Conservation (phyloP, 2,329 filamentous ascomycete species). For the Mycogone perniciosa region DNA sequence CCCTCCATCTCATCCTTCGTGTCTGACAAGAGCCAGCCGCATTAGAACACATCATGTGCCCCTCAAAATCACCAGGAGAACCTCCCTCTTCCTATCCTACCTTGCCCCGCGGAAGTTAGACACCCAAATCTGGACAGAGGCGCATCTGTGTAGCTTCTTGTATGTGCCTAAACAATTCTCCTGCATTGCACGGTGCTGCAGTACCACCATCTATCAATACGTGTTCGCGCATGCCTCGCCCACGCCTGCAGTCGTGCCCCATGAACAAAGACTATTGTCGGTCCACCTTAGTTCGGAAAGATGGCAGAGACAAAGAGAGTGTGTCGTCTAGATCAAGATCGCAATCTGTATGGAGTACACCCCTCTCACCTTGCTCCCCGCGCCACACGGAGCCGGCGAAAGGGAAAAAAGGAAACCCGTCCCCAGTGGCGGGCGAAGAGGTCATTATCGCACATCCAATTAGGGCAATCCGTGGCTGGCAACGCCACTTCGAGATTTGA, state of each 20-base stretch:
- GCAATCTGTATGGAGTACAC: too few species aligned
- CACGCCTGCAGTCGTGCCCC: too few species aligned
- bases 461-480: constrained; percentile 11
- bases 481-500: constrained; percentile 19
- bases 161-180: neutral
- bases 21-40: neutral
- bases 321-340: too few species aligned
- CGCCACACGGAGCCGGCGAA: neutral
- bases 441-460: constrained; percentile 7
- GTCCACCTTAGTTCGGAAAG: too few species aligned
- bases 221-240: too few species aligned
- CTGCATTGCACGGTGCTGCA: neutral
- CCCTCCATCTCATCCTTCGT: neutral
- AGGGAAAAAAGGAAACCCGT: neutral
- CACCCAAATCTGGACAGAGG: neutral
- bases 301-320: too few species aligned
- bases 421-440: neutral
- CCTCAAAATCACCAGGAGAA: too few species aligned
- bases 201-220: too few species aligned
- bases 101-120: neutral
- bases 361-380: neutral
- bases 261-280: too few species aligned
- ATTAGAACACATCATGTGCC: neutral
- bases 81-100: neutral
- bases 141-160: neutral